Percentiles rank a stretch among this genome's conserved stretches.
Evolutionary conservation across 768 basidiomycete genomes (phyloP).

Genomic region (Phaeotremella skinneri): DNA sequence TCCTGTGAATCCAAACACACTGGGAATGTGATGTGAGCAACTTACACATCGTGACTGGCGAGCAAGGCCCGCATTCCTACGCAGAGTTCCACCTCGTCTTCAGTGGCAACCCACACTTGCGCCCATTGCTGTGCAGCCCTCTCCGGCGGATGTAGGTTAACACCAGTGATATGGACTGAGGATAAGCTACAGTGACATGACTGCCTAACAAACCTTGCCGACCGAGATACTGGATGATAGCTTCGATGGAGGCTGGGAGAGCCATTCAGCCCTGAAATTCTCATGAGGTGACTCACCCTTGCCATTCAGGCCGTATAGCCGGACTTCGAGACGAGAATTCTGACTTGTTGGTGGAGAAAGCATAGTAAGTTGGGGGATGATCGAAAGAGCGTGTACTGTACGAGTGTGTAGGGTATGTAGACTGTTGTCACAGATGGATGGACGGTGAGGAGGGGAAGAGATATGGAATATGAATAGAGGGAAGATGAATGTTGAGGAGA

Average conservation of each 20-base stretch:
- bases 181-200: constrained; percentile 19
- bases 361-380: constrained; percentile 1
- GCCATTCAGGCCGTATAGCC: neutral
- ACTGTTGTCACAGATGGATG: too few species aligned
- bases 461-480: neutral
- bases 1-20: neutral
- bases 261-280: neutral
- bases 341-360: neutral
- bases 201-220: constrained; percentile 13
- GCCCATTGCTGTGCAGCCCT: constrained; percentile 29
- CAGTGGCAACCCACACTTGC: constrained; percentile 29
- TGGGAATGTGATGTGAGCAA: neutral
- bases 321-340: neutral
- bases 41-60: constrained; percentile 28
- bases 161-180: constrained; percentile 26
- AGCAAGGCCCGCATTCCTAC: constrained; percentile 16
- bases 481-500: constrained; percentile 2
- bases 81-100: constrained; percentile 25
- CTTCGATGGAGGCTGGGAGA: neutral
- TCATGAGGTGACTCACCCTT: neutral
- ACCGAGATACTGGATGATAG: neutral
- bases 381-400: neutral
- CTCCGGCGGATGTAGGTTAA: constrained; percentile 26
- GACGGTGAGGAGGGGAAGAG: constrained; percentile 2
- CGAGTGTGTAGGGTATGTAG: neutral